Evolutionary conservation across 176 grass and related monocot genomes (phyloP).

Genomic region (Aegilops sharonensis): DNA sequence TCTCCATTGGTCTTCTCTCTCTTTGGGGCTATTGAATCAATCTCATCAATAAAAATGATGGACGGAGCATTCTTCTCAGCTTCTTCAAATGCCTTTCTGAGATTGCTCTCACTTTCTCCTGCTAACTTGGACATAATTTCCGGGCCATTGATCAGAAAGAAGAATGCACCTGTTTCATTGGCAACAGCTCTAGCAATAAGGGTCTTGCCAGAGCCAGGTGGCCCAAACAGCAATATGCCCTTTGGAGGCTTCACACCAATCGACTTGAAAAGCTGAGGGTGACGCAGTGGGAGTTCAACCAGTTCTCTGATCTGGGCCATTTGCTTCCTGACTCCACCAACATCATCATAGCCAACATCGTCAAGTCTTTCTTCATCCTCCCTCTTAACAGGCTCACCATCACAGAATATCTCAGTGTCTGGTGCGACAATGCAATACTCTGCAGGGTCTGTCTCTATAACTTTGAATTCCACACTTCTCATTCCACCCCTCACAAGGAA

Average conservation of each 20-base stretch:
- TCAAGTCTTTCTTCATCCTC: constrained; percentile 85
- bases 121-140: constrained; percentile 93
- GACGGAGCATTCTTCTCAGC: constrained; percentile 89
- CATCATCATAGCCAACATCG: constrained; percentile 83
- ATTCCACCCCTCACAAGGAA: constrained; percentile 87
- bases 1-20: constrained; percentile 90
- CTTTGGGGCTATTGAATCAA: constrained; percentile 80
- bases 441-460: constrained; percentile 72
- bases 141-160: constrained; percentile 86
- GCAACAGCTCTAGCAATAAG: constrained; percentile 78
- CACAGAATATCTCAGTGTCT: constrained; percentile 87
- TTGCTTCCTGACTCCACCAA: constrained; percentile 84
- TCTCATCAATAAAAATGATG: constrained; percentile 86
- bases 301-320: constrained; percentile 85
- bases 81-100: constrained; percentile 92
- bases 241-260: constrained; percentile 87
- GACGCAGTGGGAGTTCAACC: constrained; percentile 59
- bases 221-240: constrained; percentile 73
- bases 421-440: constrained; percentile 87
- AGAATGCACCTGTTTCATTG: constrained; percentile 87
- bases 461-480: constrained; percentile 89
- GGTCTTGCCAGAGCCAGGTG: constrained; percentile 85
- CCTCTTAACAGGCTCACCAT: constrained; percentile 81
- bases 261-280: constrained; percentile 62
- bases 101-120: constrained; percentile 85